Evolutionary conservation across 2,329 filamentous ascomycete genomes (phyloP).

Genomic region (Penicillium italicum): DNA sequence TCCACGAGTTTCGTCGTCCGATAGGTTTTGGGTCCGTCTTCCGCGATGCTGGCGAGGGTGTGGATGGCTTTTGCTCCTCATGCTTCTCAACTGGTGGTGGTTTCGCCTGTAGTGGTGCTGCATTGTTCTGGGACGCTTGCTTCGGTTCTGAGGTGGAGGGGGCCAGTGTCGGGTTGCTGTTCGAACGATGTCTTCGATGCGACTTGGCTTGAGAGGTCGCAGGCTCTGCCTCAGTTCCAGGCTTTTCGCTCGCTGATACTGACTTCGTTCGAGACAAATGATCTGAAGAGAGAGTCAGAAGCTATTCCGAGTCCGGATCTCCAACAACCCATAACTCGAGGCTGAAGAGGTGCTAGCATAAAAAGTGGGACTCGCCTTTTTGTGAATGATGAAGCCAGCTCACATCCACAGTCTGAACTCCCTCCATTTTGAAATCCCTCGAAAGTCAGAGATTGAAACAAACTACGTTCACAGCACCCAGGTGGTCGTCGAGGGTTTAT

Average conservation of each 20-base stretch:
- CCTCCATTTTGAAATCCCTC: slow-evolving; percentile 61
- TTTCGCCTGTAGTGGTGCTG: slow-evolving; percentile 16
- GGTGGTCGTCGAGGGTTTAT: slow-evolving; percentile 4
- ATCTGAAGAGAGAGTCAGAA: slow-evolving; percentile 23
- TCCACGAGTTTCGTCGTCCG: slow-evolving; percentile 74
- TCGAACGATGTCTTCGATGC: slow-evolving; percentile 25
- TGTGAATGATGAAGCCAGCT: slow-evolving; percentile 85
- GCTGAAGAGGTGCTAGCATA: not conserved
- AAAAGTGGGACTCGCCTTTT: slow-evolving; percentile 61
- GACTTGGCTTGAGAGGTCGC: slow-evolving; percentile 14
- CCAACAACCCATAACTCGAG: not conserved
- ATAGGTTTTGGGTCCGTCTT: slow-evolving; percentile 32
- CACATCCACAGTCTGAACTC: slow-evolving; percentile 77
- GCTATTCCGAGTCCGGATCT: not conserved
- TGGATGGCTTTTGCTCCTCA: slow-evolving; percentile 23
- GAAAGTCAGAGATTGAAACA: not conserved
- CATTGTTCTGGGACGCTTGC: slow-evolving; percentile 15
- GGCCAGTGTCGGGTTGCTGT: slow-evolving; percentile 19
- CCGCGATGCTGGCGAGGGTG: slow-evolving; percentile 20
- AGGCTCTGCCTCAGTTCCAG: slow-evolving; percentile 23
- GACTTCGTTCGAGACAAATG: slow-evolving; percentile 38
- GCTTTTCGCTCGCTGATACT: slow-evolving; percentile 33
- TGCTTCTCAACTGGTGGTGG: slow-evolving; percentile 17
- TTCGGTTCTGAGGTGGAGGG: slow-evolving; percentile 13
- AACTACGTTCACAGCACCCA: not conserved